phyloP scores from a whole-genome alignment of 2,329 filamentous ascomycete genomes.

The Apiospora marii region DNA sequence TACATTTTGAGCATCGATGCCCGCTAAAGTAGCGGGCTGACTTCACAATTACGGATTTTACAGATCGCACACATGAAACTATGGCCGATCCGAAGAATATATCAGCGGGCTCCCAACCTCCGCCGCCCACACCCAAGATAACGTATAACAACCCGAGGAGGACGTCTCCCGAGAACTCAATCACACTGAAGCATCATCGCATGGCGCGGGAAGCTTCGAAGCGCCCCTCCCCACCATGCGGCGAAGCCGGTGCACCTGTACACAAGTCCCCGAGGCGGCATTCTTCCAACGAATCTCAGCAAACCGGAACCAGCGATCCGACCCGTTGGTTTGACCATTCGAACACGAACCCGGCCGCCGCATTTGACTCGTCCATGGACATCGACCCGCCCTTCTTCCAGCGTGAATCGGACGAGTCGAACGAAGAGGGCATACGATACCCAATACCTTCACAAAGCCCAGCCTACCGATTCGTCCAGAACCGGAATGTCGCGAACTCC shows the following conservation, averaged over 20 bases:
- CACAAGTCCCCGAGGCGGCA: constrained; percentile 42
- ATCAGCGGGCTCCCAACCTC: constrained; percentile 8
- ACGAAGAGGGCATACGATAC: constrained; percentile 48
- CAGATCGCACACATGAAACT: neutral
- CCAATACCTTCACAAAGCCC: constrained; percentile 36
- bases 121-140: constrained; percentile 23
- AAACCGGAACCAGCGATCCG: constrained; percentile 58
- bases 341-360: constrained; percentile 57
- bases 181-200: constrained; percentile 56
- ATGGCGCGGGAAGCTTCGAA: constrained; percentile 51
- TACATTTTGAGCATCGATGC: neutral
- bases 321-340: constrained; percentile 63
- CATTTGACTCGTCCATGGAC: constrained; percentile 57
- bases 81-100: constrained; percentile 11
- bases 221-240: constrained; percentile 31
- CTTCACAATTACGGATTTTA: neutral
- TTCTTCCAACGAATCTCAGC: constrained; percentile 59
- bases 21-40: neutral
- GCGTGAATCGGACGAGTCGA: constrained; percentile 60
- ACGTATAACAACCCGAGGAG: constrained; percentile 47
- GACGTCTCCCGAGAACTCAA: constrained; percentile 53
- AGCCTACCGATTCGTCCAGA: constrained; percentile 34
- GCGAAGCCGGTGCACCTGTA: constrained; percentile 30
- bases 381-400: constrained; percentile 65
- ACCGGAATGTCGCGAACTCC: constrained; percentile 29